Evolutionary conservation across 2,329 filamentous ascomycete species (phyloP).

Genomic region (Arthrinium phaeospermum): DNA sequence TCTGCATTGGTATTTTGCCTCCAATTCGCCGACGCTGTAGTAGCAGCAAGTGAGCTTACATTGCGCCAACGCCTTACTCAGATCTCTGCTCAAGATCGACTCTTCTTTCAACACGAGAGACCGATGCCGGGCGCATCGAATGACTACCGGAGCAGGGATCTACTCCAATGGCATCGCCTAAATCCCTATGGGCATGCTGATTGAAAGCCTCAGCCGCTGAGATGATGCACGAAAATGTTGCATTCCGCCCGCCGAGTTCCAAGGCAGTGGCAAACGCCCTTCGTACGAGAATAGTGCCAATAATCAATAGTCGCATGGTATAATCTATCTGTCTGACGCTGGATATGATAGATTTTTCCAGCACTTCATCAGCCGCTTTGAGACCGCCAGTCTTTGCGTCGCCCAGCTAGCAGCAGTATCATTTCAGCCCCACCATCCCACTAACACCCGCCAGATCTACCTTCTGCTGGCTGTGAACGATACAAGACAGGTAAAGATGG

Average conservation of each 20-base stretch:
- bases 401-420: not conserved
- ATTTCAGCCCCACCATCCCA: conserved; percentile 10
- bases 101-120: not conserved
- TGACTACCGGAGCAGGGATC: conserved; percentile 7
- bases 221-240: conserved; percentile 9
- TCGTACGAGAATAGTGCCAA: not conserved
- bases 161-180: not conserved
- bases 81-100: conserved; percentile 7
- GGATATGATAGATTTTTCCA: not conserved
- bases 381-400: conserved; percentile 3
- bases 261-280: conserved; percentile 11
- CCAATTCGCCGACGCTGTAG: not conserved
- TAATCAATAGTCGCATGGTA: not conserved
- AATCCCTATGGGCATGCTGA: not conserved
- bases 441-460: not conserved
- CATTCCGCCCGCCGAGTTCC: not conserved
- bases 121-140: conserved; percentile 14
- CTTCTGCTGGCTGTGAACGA: not conserved
- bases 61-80: not conserved
- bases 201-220: not conserved
- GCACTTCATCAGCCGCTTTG: conserved; percentile 1
- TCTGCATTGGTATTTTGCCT: not conserved
- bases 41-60: not conserved
- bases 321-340: not conserved
- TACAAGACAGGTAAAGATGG: not conserved